Percentiles rank a stretch among this genome's conserved stretches.
These are phyloP conservation scores for Lichtheimia corymbifera DNA, from an alignment of 371 early-diverging fungal species.

Conservation along the genomic window DNA sequence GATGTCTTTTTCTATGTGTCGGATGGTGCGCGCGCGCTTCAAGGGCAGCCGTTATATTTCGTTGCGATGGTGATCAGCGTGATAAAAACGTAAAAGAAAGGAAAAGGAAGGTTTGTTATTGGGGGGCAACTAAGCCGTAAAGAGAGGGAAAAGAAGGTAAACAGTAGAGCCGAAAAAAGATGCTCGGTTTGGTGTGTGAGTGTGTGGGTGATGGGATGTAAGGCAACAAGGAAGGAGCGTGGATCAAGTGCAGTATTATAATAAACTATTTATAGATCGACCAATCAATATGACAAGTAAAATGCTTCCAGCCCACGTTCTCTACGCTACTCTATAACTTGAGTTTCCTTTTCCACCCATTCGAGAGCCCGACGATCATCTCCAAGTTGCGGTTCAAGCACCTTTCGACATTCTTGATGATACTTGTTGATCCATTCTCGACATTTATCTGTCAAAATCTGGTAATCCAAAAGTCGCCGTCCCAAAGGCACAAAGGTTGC, in stretches of 20 bases:
- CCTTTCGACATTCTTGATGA: constrained; percentile 73
- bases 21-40: too few species aligned
- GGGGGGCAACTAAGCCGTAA: constrained; percentile 4
- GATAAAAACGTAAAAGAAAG: constrained; percentile 1
- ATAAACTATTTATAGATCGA: background rate
- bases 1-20: background rate
- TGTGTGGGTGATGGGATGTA: background rate
- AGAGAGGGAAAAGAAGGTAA: constrained; percentile 4
- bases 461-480: constrained; percentile 66
- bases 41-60: too few species aligned
- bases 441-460: constrained; percentile 68
- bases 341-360: constrained; percentile 80
- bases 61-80: background rate
- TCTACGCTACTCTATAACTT: constrained; percentile 25
- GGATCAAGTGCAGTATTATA: background rate
- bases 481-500: constrained; percentile 87
- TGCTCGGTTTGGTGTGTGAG: background rate
- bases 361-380: constrained; percentile 58
- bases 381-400: constrained; percentile 73
- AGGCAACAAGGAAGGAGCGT: background rate
- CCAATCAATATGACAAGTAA: background rate
- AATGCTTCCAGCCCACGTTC: constrained; percentile 6
- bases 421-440: constrained; percentile 84
- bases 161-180: constrained; percentile 1
- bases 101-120: background rate